These are phyloP conservation scores for Xenoacremonium recifei DNA, from an alignment of 2,329 filamentous ascomycete species.

Conservation along the genomic window DNA sequence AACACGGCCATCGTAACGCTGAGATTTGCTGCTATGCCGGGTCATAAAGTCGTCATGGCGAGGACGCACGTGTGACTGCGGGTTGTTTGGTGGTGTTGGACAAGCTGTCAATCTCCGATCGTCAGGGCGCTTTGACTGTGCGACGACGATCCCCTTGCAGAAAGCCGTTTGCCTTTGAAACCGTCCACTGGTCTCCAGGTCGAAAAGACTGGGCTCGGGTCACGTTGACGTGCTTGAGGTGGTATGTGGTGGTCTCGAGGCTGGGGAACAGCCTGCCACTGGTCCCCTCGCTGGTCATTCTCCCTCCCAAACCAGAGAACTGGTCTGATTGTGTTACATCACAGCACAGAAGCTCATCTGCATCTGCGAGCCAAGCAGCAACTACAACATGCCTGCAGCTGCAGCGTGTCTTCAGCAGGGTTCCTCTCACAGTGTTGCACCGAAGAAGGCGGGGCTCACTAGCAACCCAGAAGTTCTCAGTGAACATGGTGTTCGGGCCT, in stretches of 20 bases:
- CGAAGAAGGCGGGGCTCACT: no score
- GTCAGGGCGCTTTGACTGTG: background rate
- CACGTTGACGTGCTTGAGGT: no score
- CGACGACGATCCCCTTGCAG: background rate
- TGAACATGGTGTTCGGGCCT: conserved; percentile 1
- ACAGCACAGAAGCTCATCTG: background rate
- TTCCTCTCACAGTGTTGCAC: no score
- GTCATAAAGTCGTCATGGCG: no score
- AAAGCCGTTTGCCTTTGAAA: background rate
- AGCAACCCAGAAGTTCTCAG: background rate
- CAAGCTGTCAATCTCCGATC: background rate
- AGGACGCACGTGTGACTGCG: no score
- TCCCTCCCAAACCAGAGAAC: background rate
- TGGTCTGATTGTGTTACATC: background rate
- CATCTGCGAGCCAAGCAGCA: background rate
- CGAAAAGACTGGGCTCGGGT: no score
- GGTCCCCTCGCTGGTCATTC: no score
- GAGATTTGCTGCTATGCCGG: no score
- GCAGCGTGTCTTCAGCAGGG: background rate
- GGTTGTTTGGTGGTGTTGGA: background rate
- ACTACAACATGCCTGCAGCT: background rate
- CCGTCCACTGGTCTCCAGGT: background rate
- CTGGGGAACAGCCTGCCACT: no score
- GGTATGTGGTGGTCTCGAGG: no score
- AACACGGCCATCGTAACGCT: no score